A percentile compares a stretch with the other conserved stretches of the same genome.
Evolutionary conservation across 352 stramenopile species (phyloP).

Genomic region (Achlya hypogyna): DNA sequence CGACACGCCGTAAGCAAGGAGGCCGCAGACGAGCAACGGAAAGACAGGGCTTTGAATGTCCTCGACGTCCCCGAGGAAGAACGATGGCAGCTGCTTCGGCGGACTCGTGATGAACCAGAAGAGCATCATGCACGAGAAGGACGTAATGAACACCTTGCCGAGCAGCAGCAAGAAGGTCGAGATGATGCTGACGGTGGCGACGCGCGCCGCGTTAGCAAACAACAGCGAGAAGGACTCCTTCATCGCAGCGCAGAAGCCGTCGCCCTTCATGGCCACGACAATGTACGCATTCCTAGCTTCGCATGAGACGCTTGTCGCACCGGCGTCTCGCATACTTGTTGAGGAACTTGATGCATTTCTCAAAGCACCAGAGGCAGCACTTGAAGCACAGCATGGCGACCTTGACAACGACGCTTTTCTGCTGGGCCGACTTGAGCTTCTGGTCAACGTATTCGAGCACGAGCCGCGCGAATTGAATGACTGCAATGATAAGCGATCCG

Average conservation of each 20-base stretch:
- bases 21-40: constrained; percentile 52
- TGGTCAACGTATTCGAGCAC: constrained; percentile 76
- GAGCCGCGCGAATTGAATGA: constrained; percentile 70
- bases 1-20: constrained; percentile 58
- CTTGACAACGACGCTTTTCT: constrained; percentile 53
- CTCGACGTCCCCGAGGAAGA: constrained; percentile 63
- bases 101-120: constrained; percentile 71
- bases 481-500: constrained; percentile 75
- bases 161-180: constrained; percentile 75
- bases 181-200: constrained; percentile 80
- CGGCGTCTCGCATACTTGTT: constrained; percentile 36
- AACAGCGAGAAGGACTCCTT: constrained; percentile 94
- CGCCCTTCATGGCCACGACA: constrained; percentile 81
- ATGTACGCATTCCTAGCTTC: constrained; percentile 70
- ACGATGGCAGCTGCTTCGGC: constrained; percentile 40
- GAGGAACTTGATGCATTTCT: constrained; percentile 86
- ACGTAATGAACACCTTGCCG: constrained; percentile 83
- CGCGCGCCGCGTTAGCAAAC: constrained; percentile 88
- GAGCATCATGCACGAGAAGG: constrained; percentile 69
- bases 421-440: constrained; percentile 49
- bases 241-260: constrained; percentile 79
- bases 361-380: constrained; percentile 82
- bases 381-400: constrained; percentile 83
- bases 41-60: constrained; percentile 66
- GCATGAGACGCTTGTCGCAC: not conserved